A percentile compares a stretch with the other conserved stretches of the same genome.
Conservation (phyloP, 345 rosid species). For the Aurinia saxatilis region DNA sequence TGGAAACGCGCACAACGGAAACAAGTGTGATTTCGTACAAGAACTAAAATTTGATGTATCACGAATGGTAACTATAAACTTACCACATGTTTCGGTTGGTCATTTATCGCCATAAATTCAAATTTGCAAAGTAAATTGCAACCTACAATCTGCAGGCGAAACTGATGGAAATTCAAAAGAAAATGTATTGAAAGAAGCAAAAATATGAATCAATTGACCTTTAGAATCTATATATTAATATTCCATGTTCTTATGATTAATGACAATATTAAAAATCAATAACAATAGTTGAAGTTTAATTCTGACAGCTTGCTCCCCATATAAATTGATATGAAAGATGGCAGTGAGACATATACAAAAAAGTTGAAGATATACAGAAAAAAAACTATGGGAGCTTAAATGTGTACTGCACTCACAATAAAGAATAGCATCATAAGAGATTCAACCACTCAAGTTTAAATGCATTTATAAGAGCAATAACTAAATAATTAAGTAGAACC, state of each 20-base stretch:
- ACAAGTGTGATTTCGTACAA: no score
- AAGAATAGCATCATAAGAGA: conserved; percentile 22
- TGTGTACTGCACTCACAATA: conserved; percentile 24
- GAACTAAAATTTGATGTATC: no score
- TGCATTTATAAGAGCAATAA: conserved; percentile 23
- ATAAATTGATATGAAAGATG: conserved; percentile 23
- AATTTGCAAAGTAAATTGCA: no score
- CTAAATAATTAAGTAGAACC: conserved; percentile 5
- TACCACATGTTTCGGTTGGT: no score
- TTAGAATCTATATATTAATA: neutral
- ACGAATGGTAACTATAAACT: no score
- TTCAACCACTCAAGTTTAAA: conserved; percentile 27
- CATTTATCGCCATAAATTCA: no score
- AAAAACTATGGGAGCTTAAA: conserved; percentile 14
- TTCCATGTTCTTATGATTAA: neutral
- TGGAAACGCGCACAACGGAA: no score
- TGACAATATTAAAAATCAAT: neutral
- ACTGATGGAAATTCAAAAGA: no score
- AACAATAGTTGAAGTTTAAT: neutral
- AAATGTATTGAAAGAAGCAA: no score
- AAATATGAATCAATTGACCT: neutral
- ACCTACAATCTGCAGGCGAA: no score
- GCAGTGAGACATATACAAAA: neutral
- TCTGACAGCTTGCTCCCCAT: conserved; percentile 20
- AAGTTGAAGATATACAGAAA: neutral